These are phyloP conservation scores for Quercus tomentella DNA, from an alignment of 331 rosid genomes.

Conservation along the genomic window DNA sequence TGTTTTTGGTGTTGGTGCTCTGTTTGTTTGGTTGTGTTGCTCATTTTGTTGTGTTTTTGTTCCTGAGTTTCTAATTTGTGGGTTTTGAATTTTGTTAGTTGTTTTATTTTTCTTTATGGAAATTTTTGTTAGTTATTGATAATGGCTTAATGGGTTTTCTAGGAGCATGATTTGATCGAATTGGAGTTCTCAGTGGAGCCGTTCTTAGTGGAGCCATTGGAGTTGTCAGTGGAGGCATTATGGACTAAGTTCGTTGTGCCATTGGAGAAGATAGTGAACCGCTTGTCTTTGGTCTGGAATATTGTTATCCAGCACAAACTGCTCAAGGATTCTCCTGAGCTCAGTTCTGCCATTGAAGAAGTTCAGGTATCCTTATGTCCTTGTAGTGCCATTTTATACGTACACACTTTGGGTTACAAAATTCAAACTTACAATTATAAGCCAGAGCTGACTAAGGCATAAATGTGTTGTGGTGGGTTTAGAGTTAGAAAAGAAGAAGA, in stretches of 20 bases:
- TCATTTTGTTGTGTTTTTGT: no score
- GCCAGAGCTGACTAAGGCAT: not conserved
- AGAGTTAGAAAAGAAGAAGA: no score
- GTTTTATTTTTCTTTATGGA: not conserved
- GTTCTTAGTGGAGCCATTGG: no score
- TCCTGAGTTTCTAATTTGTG: no score
- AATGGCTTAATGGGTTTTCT: not conserved
- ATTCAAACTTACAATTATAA: no score
- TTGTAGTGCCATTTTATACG: not conserved
- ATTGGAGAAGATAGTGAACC: conserved; percentile 78
- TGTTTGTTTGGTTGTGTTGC: no score
- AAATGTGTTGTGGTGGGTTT: not conserved
- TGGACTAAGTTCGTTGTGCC: conserved; percentile 96
- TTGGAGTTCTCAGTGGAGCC: conserved; percentile 33
- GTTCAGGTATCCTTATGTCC: conserved; percentile 56
- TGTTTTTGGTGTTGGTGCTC: no score
- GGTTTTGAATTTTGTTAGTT: no score
- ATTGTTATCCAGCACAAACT: conserved; percentile 81
- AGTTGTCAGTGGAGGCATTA: conserved; percentile 55
- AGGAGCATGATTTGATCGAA: conserved; percentile 81
- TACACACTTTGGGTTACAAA: not conserved
- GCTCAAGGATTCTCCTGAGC: conserved; percentile 81
- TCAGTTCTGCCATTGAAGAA: conserved; percentile 91
- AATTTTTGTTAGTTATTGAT: no score
- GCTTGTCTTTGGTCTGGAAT: conserved; percentile 79